Evolutionary conservation across 495 filamentous ascomycete genomes (phyloP), one percentile per base, ranked within the genome.

Genomic region (Xylaria acuta): DNA sequence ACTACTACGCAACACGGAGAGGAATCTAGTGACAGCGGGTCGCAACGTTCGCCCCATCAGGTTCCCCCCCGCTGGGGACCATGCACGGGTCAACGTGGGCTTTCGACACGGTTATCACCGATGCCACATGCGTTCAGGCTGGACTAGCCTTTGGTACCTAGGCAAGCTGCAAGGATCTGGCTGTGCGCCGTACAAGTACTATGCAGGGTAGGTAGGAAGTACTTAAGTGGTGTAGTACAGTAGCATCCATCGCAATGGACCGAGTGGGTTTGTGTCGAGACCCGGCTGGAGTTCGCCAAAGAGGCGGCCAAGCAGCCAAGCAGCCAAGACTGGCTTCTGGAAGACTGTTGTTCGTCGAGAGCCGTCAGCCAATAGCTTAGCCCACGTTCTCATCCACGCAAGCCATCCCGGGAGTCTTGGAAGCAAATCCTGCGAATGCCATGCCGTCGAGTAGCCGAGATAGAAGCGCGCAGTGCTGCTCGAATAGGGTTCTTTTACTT

Each of bases 331-430:
- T 1, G 49, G 43, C 36, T 51, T 67, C 65, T 54, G 49, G 65
- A 56, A 30, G 34, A 51, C 11, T 9, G 34, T 30, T 40, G 20
- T 49, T 12, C 16, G 5, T 20, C 32, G 49, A 67, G 65, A 67
- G 49, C 65, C n/a, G 34, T 18, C 27, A 67, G 65, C 65, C 65
- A 67, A 67, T 67, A 20, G 34, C 65, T 41, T 30, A 41, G 49
- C 65, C 65, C 65, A 67, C 65, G 65, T 67, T 67, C 36, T 30
- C 38, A 3, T 43, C 25, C 2, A 18, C 7, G 38, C 60, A 11
- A 47, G 5, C 45, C 11, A 51, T 53, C n/a, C 45, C 16, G 18
- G n/a, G 47, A 22, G 47, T 12, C 8, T 18, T 40, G 45, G n/a
- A 65, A 30, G 45, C 14, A n/a, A 36, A 53, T 67, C 45, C 64